Conservation (phyloP, 2,329 filamentous ascomycete genomes). For the Colletotrichum salicis region DNA sequence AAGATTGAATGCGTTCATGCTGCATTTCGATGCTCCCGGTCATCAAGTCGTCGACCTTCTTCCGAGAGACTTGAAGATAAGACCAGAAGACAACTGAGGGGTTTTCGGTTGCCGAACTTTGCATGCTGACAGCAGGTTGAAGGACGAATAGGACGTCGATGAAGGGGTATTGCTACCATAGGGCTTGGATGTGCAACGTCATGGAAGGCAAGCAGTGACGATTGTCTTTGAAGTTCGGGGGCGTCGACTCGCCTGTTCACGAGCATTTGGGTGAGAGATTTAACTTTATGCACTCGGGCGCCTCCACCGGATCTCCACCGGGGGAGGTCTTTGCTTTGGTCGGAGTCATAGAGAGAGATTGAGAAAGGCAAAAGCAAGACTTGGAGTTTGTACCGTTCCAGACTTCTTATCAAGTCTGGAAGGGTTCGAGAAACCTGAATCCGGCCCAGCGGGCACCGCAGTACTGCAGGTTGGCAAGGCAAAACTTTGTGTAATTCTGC, state of each 20-base stretch:
- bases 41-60: neutral
- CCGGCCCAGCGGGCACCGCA: neutral
- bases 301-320: constrained; percentile 34
- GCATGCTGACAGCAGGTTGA: constrained; percentile 20
- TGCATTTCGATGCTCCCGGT: neutral
- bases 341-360: neutral
- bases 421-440: constrained; percentile 14
- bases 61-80: neutral
- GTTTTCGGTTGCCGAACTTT: constrained; percentile 15
- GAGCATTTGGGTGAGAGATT: constrained; percentile 32
- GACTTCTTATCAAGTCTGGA: neutral
- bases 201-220: constrained; percentile 25
- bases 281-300: constrained; percentile 24
- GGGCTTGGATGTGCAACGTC: constrained; percentile 25
- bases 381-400: neutral
- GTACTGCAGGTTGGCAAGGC: neutral
- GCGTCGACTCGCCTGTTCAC: constrained; percentile 1
- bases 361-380: neutral
- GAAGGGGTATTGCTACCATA: neutral
- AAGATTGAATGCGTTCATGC: neutral
- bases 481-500: neutral
- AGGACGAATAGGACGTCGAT: neutral
- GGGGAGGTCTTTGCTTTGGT: neutral
- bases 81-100: neutral
- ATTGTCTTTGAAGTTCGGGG: neutral